Evolutionary conservation across 2,329 filamentous ascomycete species (phyloP), one percentile per base, ranked within the genome.

Genomic region (Stromatinia cepivora): DNA sequence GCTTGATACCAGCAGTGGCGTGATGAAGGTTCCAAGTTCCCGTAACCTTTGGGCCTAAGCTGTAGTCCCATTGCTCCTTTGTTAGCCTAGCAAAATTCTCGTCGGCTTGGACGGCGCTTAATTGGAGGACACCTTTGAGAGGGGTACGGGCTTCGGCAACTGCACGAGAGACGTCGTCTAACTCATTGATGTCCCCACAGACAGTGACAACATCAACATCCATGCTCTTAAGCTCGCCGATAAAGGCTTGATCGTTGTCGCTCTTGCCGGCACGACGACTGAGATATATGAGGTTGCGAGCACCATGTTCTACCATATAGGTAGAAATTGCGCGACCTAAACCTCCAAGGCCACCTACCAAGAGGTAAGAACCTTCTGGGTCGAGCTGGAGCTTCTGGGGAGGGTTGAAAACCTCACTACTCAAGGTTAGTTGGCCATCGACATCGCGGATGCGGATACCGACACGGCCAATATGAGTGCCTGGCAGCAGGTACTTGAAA

Each of bases 261-360:
- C 13, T 4, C 1, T 48, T 28, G 3, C 54, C 54, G 36, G 68
- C 63, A 52, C 22, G 46, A 22, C 66, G 53, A 54, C 59, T 66
- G 31, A 61, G 54, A 28, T 34, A 61, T 2, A 70, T 50, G 28
- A 70, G 9, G 22, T 58, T 36, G 15, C 31, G 25, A 46, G 63
- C 56, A 22, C 63, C 69, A 25, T 76, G 73, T 0, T 75, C 73
- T 1, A 75, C 77, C 76, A 83, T 77, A 78, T 78, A 81, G 13
- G 57, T 69, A 5, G 78, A 75, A 22, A 82, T 78, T 36, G 74
- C 74, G 53, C 76, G 73, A 34, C 81, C 81, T 0, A 83, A 71
- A 42, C 80, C 81, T 48, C 81, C 80, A 3, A 81, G 76, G 9
- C 82, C 81, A 63, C 82, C 82, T 48, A 77, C 76, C 17, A 82